Percentiles rank a stretch among this genome's conserved stretches.
These are phyloP conservation scores for Mycena amicta DNA, from an alignment of 768 basidiomycete genomes.

Conservation along the genomic window DNA sequence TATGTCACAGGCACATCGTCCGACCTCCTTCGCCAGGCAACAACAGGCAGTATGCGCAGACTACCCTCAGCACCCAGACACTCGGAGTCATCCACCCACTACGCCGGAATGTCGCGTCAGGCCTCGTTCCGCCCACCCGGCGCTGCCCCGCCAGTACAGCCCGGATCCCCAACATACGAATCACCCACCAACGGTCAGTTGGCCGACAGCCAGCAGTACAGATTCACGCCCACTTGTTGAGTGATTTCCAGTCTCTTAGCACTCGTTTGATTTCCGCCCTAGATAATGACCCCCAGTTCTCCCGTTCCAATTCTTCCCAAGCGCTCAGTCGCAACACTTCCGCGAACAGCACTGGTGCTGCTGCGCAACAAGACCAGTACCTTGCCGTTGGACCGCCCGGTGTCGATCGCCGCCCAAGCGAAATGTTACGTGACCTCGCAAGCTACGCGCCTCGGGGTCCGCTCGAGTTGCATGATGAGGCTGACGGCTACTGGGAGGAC, in stretches of 20 bases:
- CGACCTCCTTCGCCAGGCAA: conserved; percentile 20
- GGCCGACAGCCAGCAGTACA: conserved; percentile 21
- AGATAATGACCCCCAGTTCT: conserved; percentile 18
- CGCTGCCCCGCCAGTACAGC: conserved; percentile 10
- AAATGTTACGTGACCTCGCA: conserved; percentile 24
- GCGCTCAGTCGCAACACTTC: conserved; percentile 21
- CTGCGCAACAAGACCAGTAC: conserved; percentile 17
- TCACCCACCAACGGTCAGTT: conserved; percentile 7
- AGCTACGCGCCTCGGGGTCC: conserved; percentile 15
- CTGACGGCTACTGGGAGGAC: conserved; percentile 51
- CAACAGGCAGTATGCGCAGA: conserved; percentile 19
- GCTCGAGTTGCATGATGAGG: neutral
- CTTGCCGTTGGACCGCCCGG: conserved; percentile 12
- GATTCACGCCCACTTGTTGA: conserved; percentile 16
- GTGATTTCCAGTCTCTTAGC: neutral
- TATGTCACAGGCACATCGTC: conserved; percentile 7
- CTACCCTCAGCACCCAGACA: conserved; percentile 20
- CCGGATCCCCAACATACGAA: conserved; percentile 18
- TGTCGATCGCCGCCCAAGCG: conserved; percentile 21
- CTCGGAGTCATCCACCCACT: conserved; percentile 9
- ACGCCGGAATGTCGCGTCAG: conserved; percentile 14
- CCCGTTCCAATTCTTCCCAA: conserved; percentile 17
- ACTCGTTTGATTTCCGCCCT: neutral
- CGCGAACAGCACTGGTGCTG: conserved; percentile 20
- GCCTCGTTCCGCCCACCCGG: conserved; percentile 13